phyloP scores from a whole-genome alignment of 2,329 filamentous ascomycete genomes.

The Xylaria sp. region DNA sequence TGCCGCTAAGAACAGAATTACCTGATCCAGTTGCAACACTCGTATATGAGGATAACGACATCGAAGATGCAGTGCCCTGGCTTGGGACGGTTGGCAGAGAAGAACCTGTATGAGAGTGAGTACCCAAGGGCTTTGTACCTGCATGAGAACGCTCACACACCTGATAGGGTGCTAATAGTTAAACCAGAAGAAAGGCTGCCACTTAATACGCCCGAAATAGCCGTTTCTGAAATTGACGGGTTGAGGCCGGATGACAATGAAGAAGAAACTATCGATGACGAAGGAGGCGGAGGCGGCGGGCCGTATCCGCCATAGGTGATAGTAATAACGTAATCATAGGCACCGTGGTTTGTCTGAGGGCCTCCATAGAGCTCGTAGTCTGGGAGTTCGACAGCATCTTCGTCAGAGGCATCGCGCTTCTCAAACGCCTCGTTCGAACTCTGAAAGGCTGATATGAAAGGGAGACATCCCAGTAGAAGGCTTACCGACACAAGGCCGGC shows the following conservation, averaged over 20 bases:
- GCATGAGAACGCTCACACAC: not conserved
- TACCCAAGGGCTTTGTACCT: not conserved
- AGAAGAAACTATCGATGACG: slow-evolving; percentile 22
- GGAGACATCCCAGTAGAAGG: slow-evolving; percentile 36
- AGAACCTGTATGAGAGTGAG: slow-evolving; percentile 11
- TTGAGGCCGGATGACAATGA: slow-evolving; percentile 16
- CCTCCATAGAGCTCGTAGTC: slow-evolving; percentile 33
- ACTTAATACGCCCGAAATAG: slow-evolving; percentile 3
- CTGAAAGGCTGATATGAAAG: slow-evolving; percentile 26
- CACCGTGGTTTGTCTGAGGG: slow-evolving; percentile 30
- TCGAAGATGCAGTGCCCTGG: not conserved
- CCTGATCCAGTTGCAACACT: not conserved
- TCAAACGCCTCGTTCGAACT: slow-evolving; percentile 3
- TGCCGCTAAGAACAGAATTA: not conserved
- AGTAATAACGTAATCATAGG: slow-evolving; percentile 36
- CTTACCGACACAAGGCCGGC: slow-evolving; percentile 44
- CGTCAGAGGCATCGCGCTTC: slow-evolving; percentile 9
- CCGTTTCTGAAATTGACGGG: slow-evolving; percentile 17
- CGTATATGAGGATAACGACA: not conserved
- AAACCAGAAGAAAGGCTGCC: not conserved
- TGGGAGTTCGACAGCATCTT: slow-evolving; percentile 15
- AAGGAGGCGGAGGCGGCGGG: slow-evolving; percentile 32
- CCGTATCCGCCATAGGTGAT: slow-evolving; percentile 40
- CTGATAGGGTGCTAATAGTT: not conserved
- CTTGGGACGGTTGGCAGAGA: not conserved